Base-by-base conservation (phyloP, 306 rosid species). In the Fragaria nilgerrensis region DNA sequence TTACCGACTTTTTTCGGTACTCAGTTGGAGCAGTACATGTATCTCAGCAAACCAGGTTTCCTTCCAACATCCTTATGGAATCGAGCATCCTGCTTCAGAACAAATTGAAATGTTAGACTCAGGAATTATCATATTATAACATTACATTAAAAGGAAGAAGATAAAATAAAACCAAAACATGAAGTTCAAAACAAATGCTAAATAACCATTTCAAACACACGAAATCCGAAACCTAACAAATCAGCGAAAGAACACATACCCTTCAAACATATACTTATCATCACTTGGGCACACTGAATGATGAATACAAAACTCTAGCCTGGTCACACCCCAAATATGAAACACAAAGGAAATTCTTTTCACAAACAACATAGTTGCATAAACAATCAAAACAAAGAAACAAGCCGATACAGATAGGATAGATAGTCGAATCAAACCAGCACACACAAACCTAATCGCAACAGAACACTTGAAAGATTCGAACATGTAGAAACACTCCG, bases 51-150 rank as follows among this genome's bases (percentile, higher is more conserved):
- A 82, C 77, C 83, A 55, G 84, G 63, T 77, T 62, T 75, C 82
- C 79, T 85, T 80, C 52, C 78, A 75, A 76, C 55, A 80, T 74
- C 87, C 77, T 32, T 52, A 61, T 22, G 75, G 78, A 73, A 73
- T 67, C 81, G 68, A 81, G 75, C 90, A 90, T 90, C 93, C 97
- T 95, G 92, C 71, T 74, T 25, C 81, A 80, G 44, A 80, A 36
- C 19, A 85, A 65, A 80, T 7, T 52, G 75, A 45, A 73, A 7
- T 27, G 80, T 89, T 72, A 80, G 78, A 76, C 77, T 34, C n/a
- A 68, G 45, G 74, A 58, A 58, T 32, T 75, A 44, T 56, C 71
- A 64, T 48, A 22, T 64, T 55, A 22, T 68, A 62, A 23, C 73
- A n/a, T 39, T 29, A 61, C 52, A 36, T 44, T 23, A 13, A 36